Base-by-base conservation (phyloP, 139 green algal species). In the Tetradesmus lagerheimii region DNA sequence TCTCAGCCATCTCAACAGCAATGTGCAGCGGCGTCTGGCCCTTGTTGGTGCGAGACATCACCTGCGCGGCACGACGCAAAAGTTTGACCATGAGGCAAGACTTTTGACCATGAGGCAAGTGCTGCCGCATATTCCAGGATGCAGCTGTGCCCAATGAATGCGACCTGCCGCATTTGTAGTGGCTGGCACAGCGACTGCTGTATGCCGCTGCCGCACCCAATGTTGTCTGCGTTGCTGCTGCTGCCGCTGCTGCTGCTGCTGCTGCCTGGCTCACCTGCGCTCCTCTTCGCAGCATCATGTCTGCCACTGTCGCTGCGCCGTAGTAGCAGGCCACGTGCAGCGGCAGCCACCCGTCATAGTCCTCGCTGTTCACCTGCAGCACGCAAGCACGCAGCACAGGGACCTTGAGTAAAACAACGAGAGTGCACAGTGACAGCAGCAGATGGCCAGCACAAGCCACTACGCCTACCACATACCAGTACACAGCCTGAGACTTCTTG, bases 271-370 rank as follows among this genome's bases (percentile, higher is more conserved):
- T 11, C 39, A 89, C 86, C 79, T 81, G 80, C 11, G 80, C 64
- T 18, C 64, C 80, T 57, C 38, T 79, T 2, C 38, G 27, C 31
- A 91, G 67, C 80, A 91, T 39, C 64, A 91, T 75, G 80, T 88
- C 80, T 35, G 67, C 80, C 16, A 91, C 38, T 34, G 39, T 85
- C 0, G 88, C 64, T 35, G 66, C 67, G 6, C 88, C 88, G 35
- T 91, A 91, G 80, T 91, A 91, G 80, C 64, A 79, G 31, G 88
- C 88, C 38, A 91, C 88, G 45, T 91, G 88, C 64, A 91, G 88
- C 34, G 80, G 31, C 66, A 57, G 34, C 88, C 88, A 91, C 25
- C 88, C 88, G 74, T 88, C 88, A 41, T 88, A 79, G 66, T 91
- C 88, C 8, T 82, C 37, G 31, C 47, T 62, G 88, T 86, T 86